phyloP scores from a whole-genome alignment of 306 rosid genomes.

The Dryas alaskensis region DNA sequence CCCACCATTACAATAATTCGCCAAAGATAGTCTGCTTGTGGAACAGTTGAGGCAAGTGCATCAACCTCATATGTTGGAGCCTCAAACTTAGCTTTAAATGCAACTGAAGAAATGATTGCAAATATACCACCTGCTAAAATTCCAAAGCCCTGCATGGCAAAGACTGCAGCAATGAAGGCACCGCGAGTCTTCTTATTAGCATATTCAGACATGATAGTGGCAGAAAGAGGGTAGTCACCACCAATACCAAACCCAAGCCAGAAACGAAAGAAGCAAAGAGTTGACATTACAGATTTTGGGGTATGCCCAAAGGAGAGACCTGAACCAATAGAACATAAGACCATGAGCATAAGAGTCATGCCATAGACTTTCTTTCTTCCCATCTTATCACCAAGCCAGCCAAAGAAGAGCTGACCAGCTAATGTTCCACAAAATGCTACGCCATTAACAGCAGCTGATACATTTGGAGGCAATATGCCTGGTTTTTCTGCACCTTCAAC shows the following conservation, averaged over 20 bases:
- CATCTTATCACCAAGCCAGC: slow-evolving; percentile 80
- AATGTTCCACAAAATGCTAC: slow-evolving; percentile 70
- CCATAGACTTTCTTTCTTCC: slow-evolving; percentile 72
- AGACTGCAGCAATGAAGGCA: slow-evolving; percentile 71
- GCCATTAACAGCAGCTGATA: slow-evolving; percentile 68
- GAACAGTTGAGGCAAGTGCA: slow-evolving; percentile 49
- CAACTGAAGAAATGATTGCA: slow-evolving; percentile 41
- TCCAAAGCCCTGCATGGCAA: slow-evolving; percentile 88
- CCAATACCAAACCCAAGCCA: slow-evolving; percentile 88
- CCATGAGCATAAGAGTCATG: slow-evolving; percentile 70
- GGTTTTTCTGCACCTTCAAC: slow-evolving; percentile 55
- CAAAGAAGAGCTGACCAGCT: slow-evolving; percentile 72
- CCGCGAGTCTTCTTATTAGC: slow-evolving; percentile 78
- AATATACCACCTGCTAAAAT: slow-evolving; percentile 66
- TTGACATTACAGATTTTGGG: slow-evolving; percentile 51
- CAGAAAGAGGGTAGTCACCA: slow-evolving; percentile 80
- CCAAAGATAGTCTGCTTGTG: slow-evolving; percentile 68
- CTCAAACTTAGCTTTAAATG: slow-evolving; percentile 40
- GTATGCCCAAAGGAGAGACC: slow-evolving; percentile 65
- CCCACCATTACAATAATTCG: slow-evolving; percentile 65
- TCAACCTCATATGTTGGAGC: slow-evolving; percentile 43
- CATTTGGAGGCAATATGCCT: slow-evolving; percentile 65
- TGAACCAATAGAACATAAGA: slow-evolving; percentile 56
- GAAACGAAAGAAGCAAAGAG: slow-evolving; percentile 73
- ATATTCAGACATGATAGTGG: slow-evolving; percentile 80